Conservation (phyloP, 2,329 filamentous ascomycete species). For the Talaromyces verruculosus region DNA sequence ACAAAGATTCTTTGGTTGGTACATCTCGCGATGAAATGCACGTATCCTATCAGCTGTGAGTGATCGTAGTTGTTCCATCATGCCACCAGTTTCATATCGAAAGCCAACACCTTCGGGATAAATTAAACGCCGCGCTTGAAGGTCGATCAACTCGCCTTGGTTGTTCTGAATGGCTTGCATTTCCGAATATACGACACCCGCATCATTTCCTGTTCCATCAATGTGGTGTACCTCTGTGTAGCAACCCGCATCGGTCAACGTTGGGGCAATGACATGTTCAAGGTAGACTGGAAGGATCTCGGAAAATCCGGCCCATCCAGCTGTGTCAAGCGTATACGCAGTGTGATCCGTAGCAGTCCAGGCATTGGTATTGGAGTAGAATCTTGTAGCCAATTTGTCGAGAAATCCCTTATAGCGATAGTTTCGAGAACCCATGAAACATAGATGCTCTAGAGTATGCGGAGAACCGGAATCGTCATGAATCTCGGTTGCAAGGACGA, state of each 20-base stretch:
- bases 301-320: slow-evolving; percentile 95
- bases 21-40: slow-evolving; percentile 95
- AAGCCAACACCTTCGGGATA: slow-evolving; percentile 92
- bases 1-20: slow-evolving; percentile 93
- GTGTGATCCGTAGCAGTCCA: slow-evolving; percentile 98
- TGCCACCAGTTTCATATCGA: slow-evolving; percentile 95
- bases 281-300: slow-evolving; percentile 93
- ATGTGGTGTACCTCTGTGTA: slow-evolving; percentile 96
- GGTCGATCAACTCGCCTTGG: slow-evolving; percentile 80
- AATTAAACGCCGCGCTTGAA: slow-evolving; percentile 73
- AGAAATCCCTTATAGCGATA: slow-evolving; percentile 94
- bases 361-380: slow-evolving; percentile 92
- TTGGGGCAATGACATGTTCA: slow-evolving; percentile 89
- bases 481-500: slow-evolving; percentile 93
- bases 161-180: slow-evolving; percentile 96
- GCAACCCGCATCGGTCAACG: slow-evolving; percentile 87
- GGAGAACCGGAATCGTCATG: slow-evolving; percentile 94
- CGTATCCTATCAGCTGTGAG: slow-evolving; percentile 87
- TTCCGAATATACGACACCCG: slow-evolving; percentile 95
- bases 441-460: slow-evolving; percentile 77
- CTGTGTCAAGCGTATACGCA: slow-evolving; percentile 90
- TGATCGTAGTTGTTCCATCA: slow-evolving; percentile 86
- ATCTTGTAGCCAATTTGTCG: slow-evolving; percentile 88
- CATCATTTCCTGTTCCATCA: slow-evolving; percentile 89
- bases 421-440: slow-evolving; percentile 88